phyloP scores from a whole-genome alignment of 176 grass and related monocot species.

The Elaeis guineensis region DNA sequence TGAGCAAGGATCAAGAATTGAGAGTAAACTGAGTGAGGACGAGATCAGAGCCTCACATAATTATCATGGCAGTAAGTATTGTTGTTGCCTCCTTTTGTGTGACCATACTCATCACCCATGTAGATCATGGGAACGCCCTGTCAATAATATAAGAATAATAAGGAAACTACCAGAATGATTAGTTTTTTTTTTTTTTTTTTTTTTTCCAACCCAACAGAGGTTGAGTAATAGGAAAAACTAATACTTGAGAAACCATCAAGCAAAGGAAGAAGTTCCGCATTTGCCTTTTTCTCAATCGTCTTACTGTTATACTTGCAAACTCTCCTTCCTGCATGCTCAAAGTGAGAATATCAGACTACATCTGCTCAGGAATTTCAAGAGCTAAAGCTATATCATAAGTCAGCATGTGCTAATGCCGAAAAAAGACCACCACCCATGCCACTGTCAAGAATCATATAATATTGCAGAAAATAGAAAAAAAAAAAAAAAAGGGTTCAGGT shows the following conservation, averaged over 20 bases:
- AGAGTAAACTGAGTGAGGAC: background rate
- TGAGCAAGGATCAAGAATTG: background rate
- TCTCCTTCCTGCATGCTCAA: constrained; percentile 77
- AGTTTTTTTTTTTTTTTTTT: too few relatives aligned
- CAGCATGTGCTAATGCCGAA: too few relatives aligned
- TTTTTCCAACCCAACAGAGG: too few relatives aligned
- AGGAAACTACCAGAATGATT: too few relatives aligned
- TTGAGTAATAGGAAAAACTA: too few relatives aligned
- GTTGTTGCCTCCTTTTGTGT: constrained; percentile 96
- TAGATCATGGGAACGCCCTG: constrained; percentile 97
- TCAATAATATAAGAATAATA: constrained; percentile 7
- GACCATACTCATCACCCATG: constrained; percentile 97
- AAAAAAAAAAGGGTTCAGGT: too few relatives aligned
- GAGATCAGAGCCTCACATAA: constrained; percentile 32
- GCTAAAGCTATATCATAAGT: background rate
- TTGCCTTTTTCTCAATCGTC: constrained; percentile 88
- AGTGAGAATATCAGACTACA: constrained; percentile 13
- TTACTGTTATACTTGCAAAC: constrained; percentile 51
- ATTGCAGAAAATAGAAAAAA: too few relatives aligned
- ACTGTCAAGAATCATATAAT: too few relatives aligned
- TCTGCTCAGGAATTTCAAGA: constrained; percentile 10
- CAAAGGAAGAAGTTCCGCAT: constrained; percentile 89
- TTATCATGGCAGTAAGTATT: constrained; percentile 97
- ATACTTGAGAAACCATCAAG: constrained; percentile 96
- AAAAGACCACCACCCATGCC: too few relatives aligned